Evolutionary conservation across 495 filamentous ascomycete species (phyloP).

Genomic region (Parathielavia hyrcaniae): DNA sequence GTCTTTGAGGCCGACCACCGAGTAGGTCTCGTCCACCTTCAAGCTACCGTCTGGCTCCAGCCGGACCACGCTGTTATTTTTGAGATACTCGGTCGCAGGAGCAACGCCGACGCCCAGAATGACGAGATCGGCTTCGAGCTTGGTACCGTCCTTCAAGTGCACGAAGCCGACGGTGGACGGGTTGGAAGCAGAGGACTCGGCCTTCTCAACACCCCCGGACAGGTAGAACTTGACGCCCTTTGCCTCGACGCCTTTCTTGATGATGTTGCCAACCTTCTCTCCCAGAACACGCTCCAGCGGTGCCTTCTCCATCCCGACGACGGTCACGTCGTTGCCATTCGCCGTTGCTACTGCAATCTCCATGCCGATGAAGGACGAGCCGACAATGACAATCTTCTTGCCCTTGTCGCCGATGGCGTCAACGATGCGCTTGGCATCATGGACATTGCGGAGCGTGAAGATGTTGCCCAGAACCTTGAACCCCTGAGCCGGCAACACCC

Average conservation of each 20-base stretch:
- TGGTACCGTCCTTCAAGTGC: constrained; percentile 77
- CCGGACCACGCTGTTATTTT: constrained; percentile 56
- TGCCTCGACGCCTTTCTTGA: constrained; percentile 69
- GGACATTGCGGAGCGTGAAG: constrained; percentile 70
- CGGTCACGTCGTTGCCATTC: constrained; percentile 71
- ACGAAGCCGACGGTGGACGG: constrained; percentile 70
- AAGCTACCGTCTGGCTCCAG: constrained; percentile 78
- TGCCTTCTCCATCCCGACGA: constrained; percentile 85
- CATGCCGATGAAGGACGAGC: constrained; percentile 93
- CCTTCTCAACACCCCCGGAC: constrained; percentile 71
- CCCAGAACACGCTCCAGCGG: constrained; percentile 89
- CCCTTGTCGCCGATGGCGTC: constrained; percentile 71
- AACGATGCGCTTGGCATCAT: constrained; percentile 69
- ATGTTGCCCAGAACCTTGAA: constrained; percentile 84
- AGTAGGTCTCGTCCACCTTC: constrained; percentile 67
- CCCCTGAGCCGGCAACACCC: constrained; percentile 70
- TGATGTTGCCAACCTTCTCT: constrained; percentile 68
- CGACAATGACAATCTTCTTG: constrained; percentile 89
- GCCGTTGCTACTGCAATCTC: constrained; percentile 76
- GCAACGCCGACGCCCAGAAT: constrained; percentile 84
- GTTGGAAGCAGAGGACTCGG: constrained; percentile 58
- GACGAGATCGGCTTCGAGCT: constrained; percentile 79
- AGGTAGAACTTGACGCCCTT: constrained; percentile 85
- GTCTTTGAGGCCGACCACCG: constrained; percentile 62
- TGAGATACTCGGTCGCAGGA: constrained; percentile 82